Base-by-base conservation (phyloP, 139 green algal genomes). In the Micromonas pusilla region DNA sequence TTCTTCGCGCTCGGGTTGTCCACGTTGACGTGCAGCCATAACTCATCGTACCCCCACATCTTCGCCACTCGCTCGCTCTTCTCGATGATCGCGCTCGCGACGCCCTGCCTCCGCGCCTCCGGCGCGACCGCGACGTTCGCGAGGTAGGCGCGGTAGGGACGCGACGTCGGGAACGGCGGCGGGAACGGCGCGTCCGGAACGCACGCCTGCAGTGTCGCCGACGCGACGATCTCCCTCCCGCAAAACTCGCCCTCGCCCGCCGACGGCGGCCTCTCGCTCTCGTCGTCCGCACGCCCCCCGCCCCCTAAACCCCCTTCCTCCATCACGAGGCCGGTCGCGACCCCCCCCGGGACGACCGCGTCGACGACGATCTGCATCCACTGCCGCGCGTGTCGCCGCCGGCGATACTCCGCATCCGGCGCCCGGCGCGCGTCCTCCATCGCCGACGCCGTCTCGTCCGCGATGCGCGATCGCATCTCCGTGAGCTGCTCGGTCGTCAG, bases 1-100 rank as follows among this genome's bases (percentile, higher is more conserved):
- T 20, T 16, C n/a, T 16, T 30, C 62, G 62, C 26, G 9, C 62
- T 5, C 16, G 62, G n/a, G 62, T 68, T 68, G 20, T 32, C 62
- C 5, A 68, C 20, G 20, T 68, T 32, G 62, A 68, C 62, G 62
- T 68, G 62, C n/a, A 68, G 62, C n/a, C 26, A 68, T 28, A 68
- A 32, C 26, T 68, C 62, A 28, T 6, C 5, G 26, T 68, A 68
- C 6, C 62, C 62, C 62, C 62, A 68, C 62, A 28, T 28, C n/a
- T 16, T 6, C 62, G 62, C 6, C 62, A 32, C 62, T 5, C 62
- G 62, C 26, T 68, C 62, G 20, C 16, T 13, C 62, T 68, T 28
- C 9, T 9, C 62, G 25, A 68, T 36, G 25, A 68, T 36, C 25
- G 13, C 20, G 20, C 62, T 68, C n/a, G 62, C 62, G 16, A 72